Evolutionary conservation across 306 rosid genomes (phyloP), one percentile per base, ranked within the genome.

Genomic region (Astragalus glycyphyllos): DNA sequence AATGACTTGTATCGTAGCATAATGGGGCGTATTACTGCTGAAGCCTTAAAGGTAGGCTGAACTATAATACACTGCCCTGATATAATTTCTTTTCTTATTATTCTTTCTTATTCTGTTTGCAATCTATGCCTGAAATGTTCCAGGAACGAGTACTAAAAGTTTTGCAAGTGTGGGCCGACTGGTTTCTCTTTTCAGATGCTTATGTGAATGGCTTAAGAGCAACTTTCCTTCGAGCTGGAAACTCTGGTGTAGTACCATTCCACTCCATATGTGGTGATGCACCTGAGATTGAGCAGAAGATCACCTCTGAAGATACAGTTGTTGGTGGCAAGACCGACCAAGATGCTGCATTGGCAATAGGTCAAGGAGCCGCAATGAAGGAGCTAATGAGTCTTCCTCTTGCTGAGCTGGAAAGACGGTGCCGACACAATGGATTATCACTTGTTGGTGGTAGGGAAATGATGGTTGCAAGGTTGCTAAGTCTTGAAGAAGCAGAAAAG

Each of bases 101-200:
- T 55, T 55, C 40, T 69, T 50, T 68, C 26, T 46, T 64, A 41
- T 46, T 32, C 50, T 59, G 38, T 49, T 59, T 34, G 20, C 74
- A 65, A 79, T 51, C 17, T 66, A 70, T 69, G 15, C 45, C 66
- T 80, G 53, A 73, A 68, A 63, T 69, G 70, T 58, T 83, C 65
- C 82, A 95, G 99, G 99, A 95, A 80, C 85, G 99, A 69, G 99
- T 95, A 37, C 68, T 91, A 65, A 95, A 95, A 86, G 95, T 95
- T 62, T 80, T 95, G 84, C 99, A 91, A 87, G 99, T 95, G 46
- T 95, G 99, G 99, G 84, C 99, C 6, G 96, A 95, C 74, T 95
- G 99, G 99, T 95, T 95, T 88, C 93, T 95, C 54, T 95, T 95
- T 71, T 95, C 99, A 58, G 99, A 95, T 72, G 96, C 96, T 42